phyloP scores from a whole-genome alignment of 2,329 filamentous ascomycete species.

The Claviceps spartinae region DNA sequence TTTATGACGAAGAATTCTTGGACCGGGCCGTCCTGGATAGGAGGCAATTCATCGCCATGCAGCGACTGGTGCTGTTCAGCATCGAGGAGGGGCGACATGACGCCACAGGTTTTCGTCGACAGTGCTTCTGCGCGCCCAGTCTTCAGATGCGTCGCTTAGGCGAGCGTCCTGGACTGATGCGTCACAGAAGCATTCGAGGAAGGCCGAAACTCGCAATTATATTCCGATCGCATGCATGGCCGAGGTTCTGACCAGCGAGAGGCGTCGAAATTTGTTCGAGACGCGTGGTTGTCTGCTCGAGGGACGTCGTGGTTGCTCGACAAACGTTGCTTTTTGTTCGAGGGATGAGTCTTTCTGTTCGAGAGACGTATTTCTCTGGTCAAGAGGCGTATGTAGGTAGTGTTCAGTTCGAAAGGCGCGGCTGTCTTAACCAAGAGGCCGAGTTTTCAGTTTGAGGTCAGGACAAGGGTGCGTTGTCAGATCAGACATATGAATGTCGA shows the following conservation, averaged over 20 bases:
- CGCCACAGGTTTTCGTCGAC: background rate
- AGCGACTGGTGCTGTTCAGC: slow-evolving; percentile 15
- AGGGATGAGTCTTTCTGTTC: background rate
- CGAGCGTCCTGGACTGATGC: slow-evolving; percentile 1
- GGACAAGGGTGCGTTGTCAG: too few species aligned
- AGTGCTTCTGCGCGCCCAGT: background rate
- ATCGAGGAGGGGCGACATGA: slow-evolving; percentile 5
- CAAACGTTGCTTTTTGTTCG: background rate
- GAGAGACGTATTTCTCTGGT: background rate
- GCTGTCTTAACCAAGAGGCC: too few species aligned
- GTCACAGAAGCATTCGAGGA: slow-evolving; percentile 3
- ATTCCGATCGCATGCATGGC: background rate
- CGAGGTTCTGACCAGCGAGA: background rate
- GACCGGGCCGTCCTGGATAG: slow-evolving; percentile 21
- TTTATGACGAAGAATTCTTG: slow-evolving; percentile 48
- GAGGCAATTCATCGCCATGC: slow-evolving; percentile 19
- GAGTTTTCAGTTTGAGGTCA: too few species aligned
- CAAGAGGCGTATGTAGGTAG: too few species aligned
- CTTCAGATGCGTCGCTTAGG: slow-evolving; percentile 4
- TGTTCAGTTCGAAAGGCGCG: too few species aligned
- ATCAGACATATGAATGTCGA: too few species aligned
- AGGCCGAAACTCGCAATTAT: background rate
- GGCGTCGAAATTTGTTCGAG: background rate
- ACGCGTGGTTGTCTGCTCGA: background rate
- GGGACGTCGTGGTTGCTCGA: too few species aligned